Percentiles rank a stretch among this genome's conserved stretches.
Evolutionary conservation across 2,329 filamentous ascomycete species (phyloP).

Genomic region (Hirsutella minnesotensis): DNA sequence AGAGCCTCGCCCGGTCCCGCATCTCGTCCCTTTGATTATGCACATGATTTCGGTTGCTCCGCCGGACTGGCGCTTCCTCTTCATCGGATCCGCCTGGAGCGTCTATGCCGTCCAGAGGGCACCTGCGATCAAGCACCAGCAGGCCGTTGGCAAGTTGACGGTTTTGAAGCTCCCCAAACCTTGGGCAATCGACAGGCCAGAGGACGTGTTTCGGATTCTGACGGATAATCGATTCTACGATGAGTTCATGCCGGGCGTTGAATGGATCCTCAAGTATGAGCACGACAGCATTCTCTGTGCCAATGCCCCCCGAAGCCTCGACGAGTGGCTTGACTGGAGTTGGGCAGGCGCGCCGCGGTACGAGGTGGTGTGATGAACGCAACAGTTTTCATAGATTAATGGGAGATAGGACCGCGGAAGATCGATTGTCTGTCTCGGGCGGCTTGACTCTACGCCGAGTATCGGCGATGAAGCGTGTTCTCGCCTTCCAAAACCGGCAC

Average conservation of each 20-base stretch:
- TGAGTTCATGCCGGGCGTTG: constrained; percentile 34
- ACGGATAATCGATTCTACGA: constrained; percentile 42
- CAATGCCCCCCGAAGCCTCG: constrained; percentile 36
- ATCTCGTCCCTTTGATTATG: constrained; percentile 36
- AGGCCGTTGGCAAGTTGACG: constrained; percentile 38
- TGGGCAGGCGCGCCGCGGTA: constrained; percentile 42
- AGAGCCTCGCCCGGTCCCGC: constrained; percentile 33
- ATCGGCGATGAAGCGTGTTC: constrained; percentile 34
- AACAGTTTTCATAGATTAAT: neutral
- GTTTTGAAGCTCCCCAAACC: constrained; percentile 35
- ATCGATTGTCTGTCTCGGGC: constrained; percentile 38
- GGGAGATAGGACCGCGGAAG: constrained; percentile 20
- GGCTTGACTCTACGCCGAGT: constrained; percentile 42
- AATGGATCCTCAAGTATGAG: constrained; percentile 44
- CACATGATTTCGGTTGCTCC: constrained; percentile 41
- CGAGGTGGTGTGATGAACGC: neutral
- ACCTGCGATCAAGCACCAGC: constrained; percentile 35
- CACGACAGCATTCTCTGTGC: constrained; percentile 44
- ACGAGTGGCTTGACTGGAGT: constrained; percentile 41
- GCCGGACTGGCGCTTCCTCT: constrained; percentile 42
- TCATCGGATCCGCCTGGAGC: constrained; percentile 37
- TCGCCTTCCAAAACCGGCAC: constrained; percentile 35
- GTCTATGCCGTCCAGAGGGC: constrained; percentile 31
- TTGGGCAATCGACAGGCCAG: constrained; percentile 33
- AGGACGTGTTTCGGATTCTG: constrained; percentile 34